Conservation (phyloP, 2,329 filamentous ascomycete genomes). For the Aspergillus japonicus region DNA sequence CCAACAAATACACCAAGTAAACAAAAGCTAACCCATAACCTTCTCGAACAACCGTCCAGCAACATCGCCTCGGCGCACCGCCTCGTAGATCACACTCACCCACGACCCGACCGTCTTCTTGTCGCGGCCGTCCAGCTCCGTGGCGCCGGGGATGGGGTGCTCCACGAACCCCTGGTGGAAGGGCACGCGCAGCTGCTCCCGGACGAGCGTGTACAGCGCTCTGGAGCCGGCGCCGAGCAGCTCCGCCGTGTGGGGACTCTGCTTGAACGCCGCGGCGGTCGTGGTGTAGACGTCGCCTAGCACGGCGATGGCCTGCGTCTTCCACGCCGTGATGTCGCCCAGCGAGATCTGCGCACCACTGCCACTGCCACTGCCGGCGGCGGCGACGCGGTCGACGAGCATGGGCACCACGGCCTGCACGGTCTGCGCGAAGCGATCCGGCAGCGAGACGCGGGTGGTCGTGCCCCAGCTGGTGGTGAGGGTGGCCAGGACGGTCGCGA, state of each 20-base stretch:
- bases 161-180: slow-evolving; percentile 30
- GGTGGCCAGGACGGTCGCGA: not conserved
- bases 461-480: not conserved
- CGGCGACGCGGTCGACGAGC: not conserved
- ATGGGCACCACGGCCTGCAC: not conserved
- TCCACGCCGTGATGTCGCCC: not conserved
- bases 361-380: too few relatives aligned
- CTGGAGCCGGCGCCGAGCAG: slow-evolving; percentile 24
- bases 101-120: slow-evolving; percentile 30
- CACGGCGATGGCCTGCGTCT: not conserved
- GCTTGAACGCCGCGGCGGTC: slow-evolving; percentile 15
- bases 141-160: slow-evolving; percentile 17
- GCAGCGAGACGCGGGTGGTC: not conserved
- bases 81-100: slow-evolving; percentile 26
- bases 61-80: slow-evolving; percentile 17
- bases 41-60: slow-evolving; percentile 11
- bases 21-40: not conserved
- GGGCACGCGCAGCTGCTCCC: slow-evolving; percentile 31
- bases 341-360: not conserved
- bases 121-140: slow-evolving; percentile 14
- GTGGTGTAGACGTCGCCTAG: slow-evolving; percentile 13
- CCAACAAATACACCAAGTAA: not conserved
- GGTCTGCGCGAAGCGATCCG: not conserved
- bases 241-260: slow-evolving; percentile 14
- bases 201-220: slow-evolving; percentile 34